phyloP scores from a whole-genome alignment of 2,329 filamentous ascomycete genomes.

The Cladosporium cucumerinum region DNA sequence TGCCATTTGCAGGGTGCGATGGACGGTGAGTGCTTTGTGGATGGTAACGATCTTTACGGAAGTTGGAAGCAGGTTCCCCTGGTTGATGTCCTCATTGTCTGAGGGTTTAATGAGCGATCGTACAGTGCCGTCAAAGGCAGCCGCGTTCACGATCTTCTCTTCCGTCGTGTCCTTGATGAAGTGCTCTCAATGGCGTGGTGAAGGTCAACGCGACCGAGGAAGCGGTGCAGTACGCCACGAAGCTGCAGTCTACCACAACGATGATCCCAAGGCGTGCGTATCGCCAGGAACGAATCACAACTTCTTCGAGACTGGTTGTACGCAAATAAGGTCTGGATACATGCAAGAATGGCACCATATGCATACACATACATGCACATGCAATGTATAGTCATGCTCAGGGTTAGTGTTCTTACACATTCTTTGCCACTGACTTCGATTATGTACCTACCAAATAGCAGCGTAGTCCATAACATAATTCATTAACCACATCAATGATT shows the following conservation, averaged over 20 bases:
- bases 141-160: too few relatives aligned
- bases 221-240: not conserved
- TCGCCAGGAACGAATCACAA: too few relatives aligned
- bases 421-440: too few relatives aligned
- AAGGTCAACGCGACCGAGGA: not conserved
- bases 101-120: not conserved
- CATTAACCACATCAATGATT: not conserved
- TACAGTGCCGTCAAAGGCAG: not conserved
- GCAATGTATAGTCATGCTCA: not conserved
- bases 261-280: too few relatives aligned
- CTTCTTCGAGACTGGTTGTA: not conserved
- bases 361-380: too few relatives aligned
- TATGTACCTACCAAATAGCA: not conserved
- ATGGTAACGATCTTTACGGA: not conserved
- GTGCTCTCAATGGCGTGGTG: too few relatives aligned
- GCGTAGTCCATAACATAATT: not conserved
- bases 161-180: too few relatives aligned
- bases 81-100: conserved; percentile 8
- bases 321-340: not conserved
- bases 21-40: conserved; percentile 12
- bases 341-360: not conserved
- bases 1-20: conserved; percentile 16
- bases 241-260: too few relatives aligned
- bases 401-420: not conserved
- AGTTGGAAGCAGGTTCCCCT: not conserved